Evolutionary conservation across 1,139 yeast genomes (phyloP), one percentile per base, ranked within the genome.

Genomic region (Kodamaea derodonti): DNA sequence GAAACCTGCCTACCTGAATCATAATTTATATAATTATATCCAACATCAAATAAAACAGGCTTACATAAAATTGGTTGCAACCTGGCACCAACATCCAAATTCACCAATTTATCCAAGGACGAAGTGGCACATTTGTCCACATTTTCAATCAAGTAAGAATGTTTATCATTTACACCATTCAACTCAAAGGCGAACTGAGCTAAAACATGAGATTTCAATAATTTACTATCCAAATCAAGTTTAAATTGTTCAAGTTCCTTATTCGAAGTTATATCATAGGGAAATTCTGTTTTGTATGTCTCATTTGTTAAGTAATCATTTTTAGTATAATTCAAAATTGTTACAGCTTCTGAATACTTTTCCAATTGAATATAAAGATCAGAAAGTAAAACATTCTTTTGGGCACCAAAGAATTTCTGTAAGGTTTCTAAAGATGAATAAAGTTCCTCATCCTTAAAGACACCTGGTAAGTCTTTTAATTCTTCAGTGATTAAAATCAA

Each of bases 21-120:
- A 51, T 80, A 79, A 31, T 70, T 67, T 35, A 90, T 75, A 52
- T 85, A 88, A 56, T 88, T 88, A 65, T 69, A 88, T 0, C 95
- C 97, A 49, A 86, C 69, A 56, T 90, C 97, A 52, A 87, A 90
- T 49, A 88, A 73, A 7, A 88, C 95, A 1, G 97, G 96, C 58
- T 90, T 90, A 39, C 83, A 76, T 39, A 80, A 70, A 2, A 84
- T 74, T 2, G 95, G 84, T 39, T 45, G 50, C 30, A 69, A 42
- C 11, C 60, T 60, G 12, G 57, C 53, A 14, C 20, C 26, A 12
- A 69, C 62, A 15, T 67, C 65, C 28, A 75, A 45, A 39, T 80
- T 76, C 25, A 75, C 77, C 35, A 82, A 54, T 30, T 64, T 62
- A 3, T 57, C 47, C 30, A 78, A 48, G 3, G 59, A 60, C 4